Conservation (phyloP, 2,329 filamentous ascomycete species). For the Colletotrichum sidae region DNA sequence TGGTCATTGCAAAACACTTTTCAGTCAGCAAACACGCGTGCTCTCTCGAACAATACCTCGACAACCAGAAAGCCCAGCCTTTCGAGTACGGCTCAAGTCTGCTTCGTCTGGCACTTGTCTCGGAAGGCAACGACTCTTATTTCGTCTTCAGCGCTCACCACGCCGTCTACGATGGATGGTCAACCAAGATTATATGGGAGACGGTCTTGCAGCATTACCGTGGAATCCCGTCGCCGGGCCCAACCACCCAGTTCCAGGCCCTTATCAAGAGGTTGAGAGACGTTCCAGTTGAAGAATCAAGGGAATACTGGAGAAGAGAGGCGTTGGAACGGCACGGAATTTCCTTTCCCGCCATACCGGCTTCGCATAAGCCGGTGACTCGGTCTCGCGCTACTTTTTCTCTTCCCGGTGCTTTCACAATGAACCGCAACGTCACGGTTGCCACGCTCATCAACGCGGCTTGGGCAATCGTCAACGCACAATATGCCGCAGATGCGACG, state of each 20-base stretch:
- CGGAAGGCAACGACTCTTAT: not conserved
- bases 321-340: not conserved
- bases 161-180: conserved; percentile 39
- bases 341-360: conserved; percentile 6
- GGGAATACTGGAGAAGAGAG: conserved; percentile 10
- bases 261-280: conserved; percentile 1
- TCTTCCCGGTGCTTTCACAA: not conserved
- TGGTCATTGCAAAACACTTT: conserved; percentile 10
- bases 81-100: conserved; percentile 21
- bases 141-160: conserved; percentile 39
- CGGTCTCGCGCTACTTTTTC: not conserved
- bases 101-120: conserved; percentile 17
- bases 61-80: not conserved
- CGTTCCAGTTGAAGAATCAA: not conserved
- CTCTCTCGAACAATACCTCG: not conserved
- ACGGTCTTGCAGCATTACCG: conserved; percentile 10
- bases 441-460: conserved; percentile 42
- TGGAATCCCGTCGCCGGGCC: not conserved
- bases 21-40: not conserved
- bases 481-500: conserved; percentile 47
- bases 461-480: conserved; percentile 48
- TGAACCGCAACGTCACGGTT: conserved; percentile 9
- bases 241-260: conserved; percentile 5
- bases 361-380: conserved; percentile 11
- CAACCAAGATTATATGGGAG: conserved; percentile 20